phyloP scores from a whole-genome alignment of 1,139 yeast genomes.

The Sugiyamaella xylanicola region DNA sequence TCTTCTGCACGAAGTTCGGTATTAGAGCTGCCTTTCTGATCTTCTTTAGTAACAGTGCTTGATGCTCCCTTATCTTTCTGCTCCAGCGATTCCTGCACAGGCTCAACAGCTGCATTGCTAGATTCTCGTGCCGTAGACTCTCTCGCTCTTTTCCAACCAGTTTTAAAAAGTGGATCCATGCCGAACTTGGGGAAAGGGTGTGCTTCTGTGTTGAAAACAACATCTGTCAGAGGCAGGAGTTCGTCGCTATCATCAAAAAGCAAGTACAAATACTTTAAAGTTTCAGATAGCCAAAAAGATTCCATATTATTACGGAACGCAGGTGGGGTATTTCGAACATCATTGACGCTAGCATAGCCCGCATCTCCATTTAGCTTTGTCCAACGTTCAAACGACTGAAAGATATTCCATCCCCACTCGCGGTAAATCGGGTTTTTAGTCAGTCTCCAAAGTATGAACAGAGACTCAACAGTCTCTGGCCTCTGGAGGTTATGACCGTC shows the following conservation, averaged over 20 bases:
- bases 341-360: slow-evolving; percentile 67
- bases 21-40: neutral
- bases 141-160: slow-evolving; percentile 56
- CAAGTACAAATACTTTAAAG: slow-evolving; percentile 82
- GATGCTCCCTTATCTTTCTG: neutral
- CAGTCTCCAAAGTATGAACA: slow-evolving; percentile 76
- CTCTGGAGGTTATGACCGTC: slow-evolving; percentile 88
- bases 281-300: slow-evolving; percentile 93
- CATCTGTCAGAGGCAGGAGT: slow-evolving; percentile 57
- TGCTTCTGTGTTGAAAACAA: slow-evolving; percentile 90
- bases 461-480: slow-evolving; percentile 92
- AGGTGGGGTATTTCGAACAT: slow-evolving; percentile 59
- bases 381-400: slow-evolving; percentile 65
- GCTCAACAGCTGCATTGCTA: neutral
- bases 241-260: slow-evolving; percentile 67
- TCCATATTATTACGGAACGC: slow-evolving; percentile 73
- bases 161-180: slow-evolving; percentile 55
- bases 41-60: neutral
- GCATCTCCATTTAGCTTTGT: slow-evolving; percentile 58
- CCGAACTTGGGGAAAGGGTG: slow-evolving; percentile 84
- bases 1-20: neutral
- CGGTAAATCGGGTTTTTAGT: slow-evolving; percentile 83
- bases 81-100: neutral
- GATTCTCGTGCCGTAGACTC: neutral
- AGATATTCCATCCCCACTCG: slow-evolving; percentile 88